Evolutionary conservation across 106 monocot species (phyloP).

Genomic region (Gastrodia elata): DNA sequence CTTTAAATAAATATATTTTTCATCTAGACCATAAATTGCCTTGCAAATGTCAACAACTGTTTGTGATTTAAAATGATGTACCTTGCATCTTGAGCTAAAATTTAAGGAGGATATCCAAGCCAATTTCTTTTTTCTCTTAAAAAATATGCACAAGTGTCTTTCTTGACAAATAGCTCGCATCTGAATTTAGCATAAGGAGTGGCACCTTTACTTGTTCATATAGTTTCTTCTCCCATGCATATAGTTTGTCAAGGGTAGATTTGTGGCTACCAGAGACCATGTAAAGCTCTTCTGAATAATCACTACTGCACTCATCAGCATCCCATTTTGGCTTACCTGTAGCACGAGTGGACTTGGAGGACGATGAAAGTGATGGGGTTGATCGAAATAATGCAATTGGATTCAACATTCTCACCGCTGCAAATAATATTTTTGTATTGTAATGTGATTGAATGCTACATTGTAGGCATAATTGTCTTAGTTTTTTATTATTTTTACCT

Average conservation of each 20-base stretch:
- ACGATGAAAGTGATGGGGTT: conserved; percentile 56
- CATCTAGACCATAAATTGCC: neutral
- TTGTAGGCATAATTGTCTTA: neutral
- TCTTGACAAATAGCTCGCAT: neutral
- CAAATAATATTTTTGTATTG: neutral
- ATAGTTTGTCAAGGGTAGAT: conserved; percentile 69
- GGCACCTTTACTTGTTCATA: conserved; percentile 96
- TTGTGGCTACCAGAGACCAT: conserved; percentile 77
- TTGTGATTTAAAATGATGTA: neutral
- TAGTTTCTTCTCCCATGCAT: conserved; percentile 93
- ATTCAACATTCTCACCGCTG: conserved; percentile 60
- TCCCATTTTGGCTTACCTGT: conserved; percentile 27
- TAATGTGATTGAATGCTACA: neutral
- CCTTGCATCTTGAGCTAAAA: neutral
- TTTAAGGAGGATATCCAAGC: neutral
- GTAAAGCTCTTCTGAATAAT: conserved; percentile 60
- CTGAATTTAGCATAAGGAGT: neutral
- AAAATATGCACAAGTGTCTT: neutral
- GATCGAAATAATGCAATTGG: conserved; percentile 67
- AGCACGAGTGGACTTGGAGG: conserved; percentile 43
- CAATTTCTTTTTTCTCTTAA: neutral
- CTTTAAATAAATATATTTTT: neutral
- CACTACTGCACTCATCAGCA: conserved; percentile 37
- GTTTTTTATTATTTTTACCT: conserved; percentile 21
- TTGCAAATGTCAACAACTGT: neutral